Evolutionary conservation across 2,329 filamentous ascomycete species (phyloP).

Genomic region (Myriosclerotinia curreyana): DNA sequence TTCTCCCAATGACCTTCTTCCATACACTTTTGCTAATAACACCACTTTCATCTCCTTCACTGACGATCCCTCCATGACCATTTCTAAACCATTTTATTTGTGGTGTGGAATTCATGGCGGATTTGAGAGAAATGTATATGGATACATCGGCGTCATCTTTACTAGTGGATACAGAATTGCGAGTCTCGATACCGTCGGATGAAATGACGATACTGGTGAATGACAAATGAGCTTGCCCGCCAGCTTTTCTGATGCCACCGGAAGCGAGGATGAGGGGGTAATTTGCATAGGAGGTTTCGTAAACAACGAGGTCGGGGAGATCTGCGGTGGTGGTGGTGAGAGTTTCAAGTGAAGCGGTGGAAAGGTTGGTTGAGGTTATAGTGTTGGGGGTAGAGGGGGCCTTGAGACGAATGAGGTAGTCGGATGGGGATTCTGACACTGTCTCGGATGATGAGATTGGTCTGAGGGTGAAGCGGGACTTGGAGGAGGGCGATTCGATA

Average conservation of each 20-base stretch:
- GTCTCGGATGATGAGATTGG: conserved; percentile 35
- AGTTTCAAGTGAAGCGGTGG: conserved; percentile 35
- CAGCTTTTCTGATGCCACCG: conserved; percentile 44
- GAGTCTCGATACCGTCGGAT: conserved; percentile 35
- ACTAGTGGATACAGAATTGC: conserved; percentile 30
- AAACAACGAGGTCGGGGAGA: conserved; percentile 45
- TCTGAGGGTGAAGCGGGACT: conserved; percentile 42
- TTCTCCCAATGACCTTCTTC: conserved; percentile 45
- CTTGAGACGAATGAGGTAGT: conserved; percentile 42
- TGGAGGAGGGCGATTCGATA: conserved; percentile 39
- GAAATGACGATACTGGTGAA: conserved; percentile 38
- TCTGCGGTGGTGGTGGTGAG: conserved; percentile 40
- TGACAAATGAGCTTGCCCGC: conserved; percentile 40
- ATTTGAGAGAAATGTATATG: conserved; percentile 44
- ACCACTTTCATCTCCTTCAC: conserved; percentile 35
- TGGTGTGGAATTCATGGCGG: conserved; percentile 39
- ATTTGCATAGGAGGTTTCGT: conserved; percentile 47
- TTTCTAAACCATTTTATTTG: conserved; percentile 43
- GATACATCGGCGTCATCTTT: conserved; percentile 42
- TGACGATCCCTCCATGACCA: conserved; percentile 42
- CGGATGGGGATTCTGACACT: conserved; percentile 24
- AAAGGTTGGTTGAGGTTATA: conserved; percentile 25
- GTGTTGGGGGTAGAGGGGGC: conserved; percentile 26
- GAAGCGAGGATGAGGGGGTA: conserved; percentile 45
- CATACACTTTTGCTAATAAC: conserved; percentile 41